phyloP scores from a whole-genome alignment of 208 protist genomes.

The Acanthamoeba lenticulata region DNA sequence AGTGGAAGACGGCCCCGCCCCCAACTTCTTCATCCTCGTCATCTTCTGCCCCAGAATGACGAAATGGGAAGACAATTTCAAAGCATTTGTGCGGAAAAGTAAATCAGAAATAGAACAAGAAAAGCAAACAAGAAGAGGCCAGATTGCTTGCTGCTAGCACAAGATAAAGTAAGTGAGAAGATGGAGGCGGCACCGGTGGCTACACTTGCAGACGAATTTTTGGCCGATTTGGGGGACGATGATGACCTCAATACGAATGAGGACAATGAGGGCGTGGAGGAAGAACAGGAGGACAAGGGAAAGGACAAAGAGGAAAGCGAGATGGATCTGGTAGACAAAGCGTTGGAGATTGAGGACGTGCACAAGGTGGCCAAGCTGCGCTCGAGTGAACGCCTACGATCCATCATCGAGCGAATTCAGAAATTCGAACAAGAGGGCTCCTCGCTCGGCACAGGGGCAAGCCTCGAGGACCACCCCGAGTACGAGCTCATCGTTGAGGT shows the following conservation, averaged over 20 bases:
- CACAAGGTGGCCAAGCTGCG: neutral
- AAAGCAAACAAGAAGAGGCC: too few species aligned
- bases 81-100: too few species aligned
- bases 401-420: neutral
- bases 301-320: slow-evolving; percentile 10
- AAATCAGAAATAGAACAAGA: too few species aligned
- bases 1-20: neutral
- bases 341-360: neutral
- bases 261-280: neutral
- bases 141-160: too few species aligned
- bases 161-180: too few species aligned
- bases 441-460: neutral
- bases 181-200: neutral
- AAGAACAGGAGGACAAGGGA: slow-evolving; percentile 3
- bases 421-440: neutral
- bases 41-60: too few species aligned
- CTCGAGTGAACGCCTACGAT: neutral
- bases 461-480: slow-evolving; percentile 38
- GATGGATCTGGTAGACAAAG: neutral
- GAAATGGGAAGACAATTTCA: too few species aligned
- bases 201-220: slow-evolving; percentile 81
- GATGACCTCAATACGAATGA: neutral
- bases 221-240: slow-evolving; percentile 79
- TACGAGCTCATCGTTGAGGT: slow-evolving; percentile 46
- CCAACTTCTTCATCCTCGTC: neutral